Evolutionary conservation across 768 basidiomycete species (phyloP), one percentile per base, ranked within the genome.

Genomic region (Russula lepida): DNA sequence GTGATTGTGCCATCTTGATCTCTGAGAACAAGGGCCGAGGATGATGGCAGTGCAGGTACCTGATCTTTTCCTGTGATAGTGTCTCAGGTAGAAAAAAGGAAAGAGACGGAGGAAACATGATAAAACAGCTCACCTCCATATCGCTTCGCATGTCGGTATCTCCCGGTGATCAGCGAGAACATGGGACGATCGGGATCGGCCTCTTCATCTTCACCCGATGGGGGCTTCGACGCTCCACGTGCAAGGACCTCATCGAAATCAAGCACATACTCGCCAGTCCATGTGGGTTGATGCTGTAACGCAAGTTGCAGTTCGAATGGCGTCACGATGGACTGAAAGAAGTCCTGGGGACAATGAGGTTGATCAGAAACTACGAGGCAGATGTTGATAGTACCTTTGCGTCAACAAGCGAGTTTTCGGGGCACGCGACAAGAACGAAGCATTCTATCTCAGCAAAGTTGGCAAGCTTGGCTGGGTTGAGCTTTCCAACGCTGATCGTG

Each of bases 391-490:
- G 72, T 44, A 81, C 86, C 75, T 88, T 88, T 4, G 84, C 79
- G 23, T 90, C 88, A 37, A 88, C 77, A 27, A 98, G 70, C 55
- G 41, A 43, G 19, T 43, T 43, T 43, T 43, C 41, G 19, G 41
- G 88, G 72, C 97, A 99, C 2, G 95, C 95, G 4, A 97, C 90
- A 60, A 97, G 79, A 19, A 98, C 87, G 68, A 93, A 98, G 68
- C 94, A 95, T 69, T 98, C 95, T 52, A 99, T 86, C 71, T 98
- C 95, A 68, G 89, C 81, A 71, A 98, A 98, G 73, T 98, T 99
- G 9, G 86, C 95, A 23, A 98, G 79, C 69, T 98, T 98, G 7
- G 93, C 82, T 0, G 97, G 95, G 67, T 92, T 97, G 50, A 97
- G 81, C 73, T 95, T 93, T 39, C 97, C 95, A 0, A 99, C 41